Base-by-base conservation (phyloP, 2,329 filamentous ascomycete genomes). In the Arthrinium phaeospermum region DNA sequence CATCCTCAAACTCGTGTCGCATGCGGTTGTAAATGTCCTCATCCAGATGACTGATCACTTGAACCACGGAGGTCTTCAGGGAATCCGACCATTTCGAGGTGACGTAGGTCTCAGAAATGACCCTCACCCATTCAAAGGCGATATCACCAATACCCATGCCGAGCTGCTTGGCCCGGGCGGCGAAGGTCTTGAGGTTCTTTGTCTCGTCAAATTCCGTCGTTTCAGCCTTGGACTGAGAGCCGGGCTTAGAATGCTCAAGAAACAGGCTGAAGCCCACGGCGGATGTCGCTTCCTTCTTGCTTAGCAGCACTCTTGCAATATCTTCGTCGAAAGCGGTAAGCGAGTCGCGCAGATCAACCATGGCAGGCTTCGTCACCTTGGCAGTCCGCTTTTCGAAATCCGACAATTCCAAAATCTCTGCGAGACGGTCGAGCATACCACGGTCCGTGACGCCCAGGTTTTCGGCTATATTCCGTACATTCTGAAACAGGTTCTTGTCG, bases 171-270 rank as follows among this genome's bases (percentile, higher is more conserved):
- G 90, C 79, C 67, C 76, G 82, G 34, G 83, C 80, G 0, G 87
- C 85, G 76, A 92, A 92, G 0, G 81, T 75, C 41, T 81, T 81
- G 5, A 93, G 79, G 0, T 89, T 88, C 57, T 84, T 84, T 0
- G 83, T 81, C 71, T 90, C 88, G 27, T 89, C 84, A 73, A 91
- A 90, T 0, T 79, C 75, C 0, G 85, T 82, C 3, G 82, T 84
- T n/a, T 83, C 84, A 1, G 82, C 81, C 30, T 85, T 82, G 69
- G 87, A 86, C 75, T 89, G 86, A 0, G 87, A 85, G 4, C 86
- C 85, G 0, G 87, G 83, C 75, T 91, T 91, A 1, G 89, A 87
- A 76, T 92, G 89, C 75, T 92, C 90, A 4, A 92, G 83, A 75
- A 92, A 92, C 4, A 89, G 90, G 0, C 87, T 89, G 22, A 91